Evolutionary conservation across 768 basidiomycete genomes (phyloP).

Genomic region (Rhodosporidiobolus odoratus): DNA sequence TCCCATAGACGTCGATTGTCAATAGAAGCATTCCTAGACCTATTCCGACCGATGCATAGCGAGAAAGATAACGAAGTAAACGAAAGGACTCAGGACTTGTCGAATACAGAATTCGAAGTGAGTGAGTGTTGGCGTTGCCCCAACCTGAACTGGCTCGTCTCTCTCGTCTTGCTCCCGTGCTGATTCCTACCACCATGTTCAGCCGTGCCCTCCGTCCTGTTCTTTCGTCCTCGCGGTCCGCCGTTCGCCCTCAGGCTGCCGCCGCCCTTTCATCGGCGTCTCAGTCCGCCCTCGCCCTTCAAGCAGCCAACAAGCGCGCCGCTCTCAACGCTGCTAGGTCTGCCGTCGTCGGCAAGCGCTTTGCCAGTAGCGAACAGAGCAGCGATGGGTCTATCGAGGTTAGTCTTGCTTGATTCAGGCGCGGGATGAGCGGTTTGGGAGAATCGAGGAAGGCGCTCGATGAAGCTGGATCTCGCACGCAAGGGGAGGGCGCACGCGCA

Average conservation of each 20-base stretch:
- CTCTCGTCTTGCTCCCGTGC: not conserved
- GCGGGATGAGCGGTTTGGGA: not conserved
- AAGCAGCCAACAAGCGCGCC: constrained; percentile 8
- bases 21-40: no score
- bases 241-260: not conserved
- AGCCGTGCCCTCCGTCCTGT: constrained; percentile 14
- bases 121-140: no score
- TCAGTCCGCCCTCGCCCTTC: constrained; percentile 7
- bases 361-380: constrained; percentile 20
- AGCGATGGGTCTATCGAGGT: constrained; percentile 31
- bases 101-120: no score
- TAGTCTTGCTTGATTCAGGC: not conserved
- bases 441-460: no score
- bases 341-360: constrained; percentile 8
- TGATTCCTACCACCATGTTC: constrained; percentile 12
- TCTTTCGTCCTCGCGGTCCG: not conserved
- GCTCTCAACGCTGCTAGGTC: constrained; percentile 15
- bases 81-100: no score
- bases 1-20: no score
- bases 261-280: constrained; percentile 18
- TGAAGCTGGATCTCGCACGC: not conserved
- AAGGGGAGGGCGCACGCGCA: no score
- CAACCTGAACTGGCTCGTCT: not conserved
- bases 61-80: no score
- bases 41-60: no score